Evolutionary conservation across 306 rosid species (phyloP), one percentile per base, ranked within the genome.

Genomic region (Pterocarpus macrocarpus): DNA sequence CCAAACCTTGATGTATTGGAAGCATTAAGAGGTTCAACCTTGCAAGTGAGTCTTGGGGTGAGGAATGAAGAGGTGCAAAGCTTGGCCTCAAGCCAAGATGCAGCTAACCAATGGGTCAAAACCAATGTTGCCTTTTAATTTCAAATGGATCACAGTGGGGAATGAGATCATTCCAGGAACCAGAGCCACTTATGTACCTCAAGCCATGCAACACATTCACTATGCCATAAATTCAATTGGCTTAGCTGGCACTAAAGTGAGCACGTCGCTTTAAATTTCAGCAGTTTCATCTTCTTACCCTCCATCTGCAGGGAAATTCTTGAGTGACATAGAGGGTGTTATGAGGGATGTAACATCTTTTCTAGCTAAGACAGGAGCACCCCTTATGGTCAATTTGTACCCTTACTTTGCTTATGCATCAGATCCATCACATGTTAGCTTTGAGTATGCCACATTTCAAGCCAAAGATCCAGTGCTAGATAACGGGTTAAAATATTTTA

Each of bases 41-140:
- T 82, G 12, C 33, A 76, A 69, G 82, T 82, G 32, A 82, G 78
- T 35, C 34, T 82, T 16, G 78, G 82, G 6, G 62, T 32, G 3
- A 52, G 4, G 33, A 82, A 82, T 57, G 35, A 61, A 8, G 74
- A 69, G 57, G 1, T 82, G 5, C 73, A 53, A 61, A 0, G 2
- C 28, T 30, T 76, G 4, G 78, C 82, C 39, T 76, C 78, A 52
- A 53, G 43, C 10, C 72, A 17, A 38, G 50, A 16, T 0, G 59
- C 73, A 4, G 86, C 86, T 2, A 76, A 0, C 53, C 78, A 76
- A 76, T 76, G 86, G 86, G 78, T 69, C 8, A 76, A 44, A 1
- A 11, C 61, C 2, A 76, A 82, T 56, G 62, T 82, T 56, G 74
- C 78, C 32, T 78, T 82, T n/a, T 82, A 61, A 16, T 64, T 28